Conservation (phyloP, 1,284 basidiomycete species). For the Microbotryomycetes sp. region DNA sequence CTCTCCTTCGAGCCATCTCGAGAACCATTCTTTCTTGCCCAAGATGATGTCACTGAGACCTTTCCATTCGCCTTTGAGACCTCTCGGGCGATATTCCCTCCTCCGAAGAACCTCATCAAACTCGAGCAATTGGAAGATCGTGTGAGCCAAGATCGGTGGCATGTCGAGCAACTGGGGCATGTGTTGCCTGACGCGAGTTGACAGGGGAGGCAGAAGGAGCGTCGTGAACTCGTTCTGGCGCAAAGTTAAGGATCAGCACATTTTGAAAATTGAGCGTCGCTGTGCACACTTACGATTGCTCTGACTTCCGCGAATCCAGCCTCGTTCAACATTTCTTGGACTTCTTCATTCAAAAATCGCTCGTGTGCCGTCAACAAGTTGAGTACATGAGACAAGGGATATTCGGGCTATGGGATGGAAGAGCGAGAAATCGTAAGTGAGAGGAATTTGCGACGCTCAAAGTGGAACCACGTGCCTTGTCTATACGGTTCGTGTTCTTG, state of each 20-base stretch:
- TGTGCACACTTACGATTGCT: conserved; percentile 66
- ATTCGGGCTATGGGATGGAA: conserved; percentile 65
- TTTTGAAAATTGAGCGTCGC: neutral
- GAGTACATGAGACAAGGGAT: conserved; percentile 87
- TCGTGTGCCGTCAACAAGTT: conserved; percentile 76
- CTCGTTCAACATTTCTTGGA: conserved; percentile 63
- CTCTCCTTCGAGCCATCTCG: conserved; percentile 81
- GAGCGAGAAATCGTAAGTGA: neutral
- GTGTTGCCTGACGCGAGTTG: conserved; percentile 59
- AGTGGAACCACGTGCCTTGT: conserved; percentile 59
- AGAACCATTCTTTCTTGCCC: conserved; percentile 78
- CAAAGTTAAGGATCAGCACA: conserved; percentile 15
- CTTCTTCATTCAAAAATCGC: conserved; percentile 63
- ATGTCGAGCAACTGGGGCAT: conserved; percentile 67
- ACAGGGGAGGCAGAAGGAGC: conserved; percentile 30
- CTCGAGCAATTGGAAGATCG: conserved; percentile 80
- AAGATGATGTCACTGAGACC: conserved; percentile 76
- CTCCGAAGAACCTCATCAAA: conserved; percentile 76
- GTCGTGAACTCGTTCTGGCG: conserved; percentile 55
- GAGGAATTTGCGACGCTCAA: neutral
- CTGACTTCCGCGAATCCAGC: conserved; percentile 60
- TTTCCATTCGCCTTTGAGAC: conserved; percentile 52
- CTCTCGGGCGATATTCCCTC: conserved; percentile 40
- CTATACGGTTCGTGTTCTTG: conserved; percentile 79
- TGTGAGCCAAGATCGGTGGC: conserved; percentile 85